Evolutionary conservation across 1,284 basidiomycete genomes (phyloP).

Genomic region (Malassezia furfur): DNA sequence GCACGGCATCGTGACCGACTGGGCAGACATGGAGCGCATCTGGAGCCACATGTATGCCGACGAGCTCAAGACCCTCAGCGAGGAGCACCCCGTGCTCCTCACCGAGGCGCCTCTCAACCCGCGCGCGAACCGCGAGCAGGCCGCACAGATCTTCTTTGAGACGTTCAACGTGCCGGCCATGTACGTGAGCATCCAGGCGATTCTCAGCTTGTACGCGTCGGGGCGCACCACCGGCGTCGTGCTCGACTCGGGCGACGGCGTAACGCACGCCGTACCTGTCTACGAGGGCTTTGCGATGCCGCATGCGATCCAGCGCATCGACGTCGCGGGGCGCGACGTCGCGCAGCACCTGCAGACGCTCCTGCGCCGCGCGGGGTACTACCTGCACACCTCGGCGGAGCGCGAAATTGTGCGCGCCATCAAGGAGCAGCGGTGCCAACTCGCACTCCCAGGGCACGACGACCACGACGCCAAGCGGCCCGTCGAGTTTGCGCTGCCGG

Average conservation of each 20-base stretch:
- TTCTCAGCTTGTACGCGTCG: slow-evolving; percentile 94
- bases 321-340: slow-evolving; percentile 88
- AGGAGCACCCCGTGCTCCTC: slow-evolving; percentile 85
- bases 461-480: slow-evolving; percentile 66
- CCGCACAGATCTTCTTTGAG: slow-evolving; percentile 95
- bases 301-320: slow-evolving; percentile 86
- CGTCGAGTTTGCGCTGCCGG: slow-evolving; percentile 88
- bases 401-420: slow-evolving; percentile 93
- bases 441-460: slow-evolving; percentile 81
- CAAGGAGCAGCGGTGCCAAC: slow-evolving; percentile 96
- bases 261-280: slow-evolving; percentile 96
- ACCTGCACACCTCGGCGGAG: slow-evolving; percentile 92
- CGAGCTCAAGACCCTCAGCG: slow-evolving; percentile 43
- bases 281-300: slow-evolving; percentile 99
- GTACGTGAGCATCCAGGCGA: slow-evolving; percentile 93
- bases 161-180: slow-evolving; percentile 97
- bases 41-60: slow-evolving; percentile 45
- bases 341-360: slow-evolving; percentile 91
- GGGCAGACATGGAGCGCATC: slow-evolving; percentile 48
- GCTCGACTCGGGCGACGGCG: slow-evolving; percentile 94
- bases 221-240: slow-evolving; percentile 99
- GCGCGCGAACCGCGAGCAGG: slow-evolving; percentile 84
- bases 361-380: slow-evolving; percentile 84
- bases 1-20: slow-evolving; percentile 47
- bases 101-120: slow-evolving; percentile 88